Evolutionary conservation across 352 stramenopile species (phyloP).

Genomic region (Globisporangium acanthophoron): DNA sequence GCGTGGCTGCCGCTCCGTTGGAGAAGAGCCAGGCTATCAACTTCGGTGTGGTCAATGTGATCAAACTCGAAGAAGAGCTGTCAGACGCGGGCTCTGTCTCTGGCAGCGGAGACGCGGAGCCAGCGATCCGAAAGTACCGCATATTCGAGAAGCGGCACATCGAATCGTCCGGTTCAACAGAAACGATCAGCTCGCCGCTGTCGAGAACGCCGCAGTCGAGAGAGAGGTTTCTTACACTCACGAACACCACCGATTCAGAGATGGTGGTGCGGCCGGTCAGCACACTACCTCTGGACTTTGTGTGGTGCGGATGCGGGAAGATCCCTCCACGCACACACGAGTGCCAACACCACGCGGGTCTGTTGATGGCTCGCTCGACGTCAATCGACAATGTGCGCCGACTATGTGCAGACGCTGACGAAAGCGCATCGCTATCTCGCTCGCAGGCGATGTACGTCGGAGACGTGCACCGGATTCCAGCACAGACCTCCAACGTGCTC

Average conservation of each 20-base stretch:
- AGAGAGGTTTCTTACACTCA: constrained; percentile 34
- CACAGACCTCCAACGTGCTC: constrained; percentile 45
- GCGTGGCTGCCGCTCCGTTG: not conserved
- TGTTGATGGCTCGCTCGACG: constrained; percentile 21
- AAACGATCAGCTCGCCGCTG: not conserved
- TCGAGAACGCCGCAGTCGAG: constrained; percentile 9
- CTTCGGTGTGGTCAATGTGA: constrained; percentile 63
- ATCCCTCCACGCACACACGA: constrained; percentile 3
- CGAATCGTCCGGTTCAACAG: not conserved
- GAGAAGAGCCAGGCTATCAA: constrained; percentile 22
- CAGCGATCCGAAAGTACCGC: constrained; percentile 44
- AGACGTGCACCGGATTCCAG: constrained; percentile 30
- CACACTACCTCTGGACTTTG: constrained; percentile 58
- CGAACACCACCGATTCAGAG: constrained; percentile 45
- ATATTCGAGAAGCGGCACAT: constrained; percentile 38
- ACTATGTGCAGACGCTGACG: constrained; percentile 9
- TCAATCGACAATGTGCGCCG: constrained; percentile 25
- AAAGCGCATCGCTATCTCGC: not conserved
- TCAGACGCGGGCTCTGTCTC: constrained; percentile 18
- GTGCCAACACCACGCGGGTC: constrained; percentile 7
- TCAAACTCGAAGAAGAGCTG: constrained; percentile 66
- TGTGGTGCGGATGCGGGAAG: constrained; percentile 31
- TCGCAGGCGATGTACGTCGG: constrained; percentile 43
- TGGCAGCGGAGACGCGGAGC: constrained; percentile 25
- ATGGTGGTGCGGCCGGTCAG: constrained; percentile 67